A percentile compares a stretch with the other conserved stretches of the same genome.
Evolutionary conservation across 1,284 basidiomycete genomes (phyloP).

Genomic region (Coniophora puteana): DNA sequence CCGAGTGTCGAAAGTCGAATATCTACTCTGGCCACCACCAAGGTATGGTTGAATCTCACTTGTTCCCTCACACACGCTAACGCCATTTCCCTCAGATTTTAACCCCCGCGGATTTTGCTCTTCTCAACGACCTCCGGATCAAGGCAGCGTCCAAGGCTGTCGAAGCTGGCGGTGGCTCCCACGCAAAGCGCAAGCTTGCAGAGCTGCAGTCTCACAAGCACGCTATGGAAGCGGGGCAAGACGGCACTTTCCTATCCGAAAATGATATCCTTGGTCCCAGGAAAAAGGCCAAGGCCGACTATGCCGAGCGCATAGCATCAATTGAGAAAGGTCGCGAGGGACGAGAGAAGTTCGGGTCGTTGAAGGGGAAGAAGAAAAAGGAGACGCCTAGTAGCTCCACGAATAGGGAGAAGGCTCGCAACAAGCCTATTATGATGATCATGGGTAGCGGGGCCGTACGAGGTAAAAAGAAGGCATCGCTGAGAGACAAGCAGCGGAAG

Average conservation of each 20-base stretch:
- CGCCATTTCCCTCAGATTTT: slow-evolving; percentile 64
- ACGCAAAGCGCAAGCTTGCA: slow-evolving; percentile 86
- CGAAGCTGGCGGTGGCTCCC: slow-evolving; percentile 68
- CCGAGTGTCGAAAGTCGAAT: slow-evolving; percentile 34
- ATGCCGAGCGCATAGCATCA: slow-evolving; percentile 91
- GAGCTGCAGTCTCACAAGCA: slow-evolving; percentile 70
- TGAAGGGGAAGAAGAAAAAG: slow-evolving; percentile 88
- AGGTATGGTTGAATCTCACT: slow-evolving; percentile 41
- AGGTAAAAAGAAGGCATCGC: slow-evolving; percentile 84
- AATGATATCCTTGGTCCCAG: slow-evolving; percentile 90
- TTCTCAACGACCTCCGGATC: slow-evolving; percentile 87
- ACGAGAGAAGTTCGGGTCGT: slow-evolving; percentile 90
- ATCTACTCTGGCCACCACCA: slow-evolving; percentile 75
- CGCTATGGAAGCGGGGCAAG: slow-evolving; percentile 38
- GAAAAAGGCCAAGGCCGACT: slow-evolving; percentile 93
- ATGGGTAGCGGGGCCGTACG: slow-evolving; percentile 70
- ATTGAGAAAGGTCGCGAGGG: slow-evolving; percentile 94
- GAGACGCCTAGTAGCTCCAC: slow-evolving; percentile 78
- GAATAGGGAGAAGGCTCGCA: slow-evolving; percentile 85
- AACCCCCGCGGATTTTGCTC: slow-evolving; percentile 95
- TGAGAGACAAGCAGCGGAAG: slow-evolving; percentile 83
- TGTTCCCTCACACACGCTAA: slow-evolving; percentile 5
- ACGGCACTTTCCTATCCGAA: slow-evolving; percentile 78
- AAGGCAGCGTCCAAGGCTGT: slow-evolving; percentile 77
- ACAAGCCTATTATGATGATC: slow-evolving; percentile 95